These are phyloP conservation scores for Solanum okadae DNA, from an alignment of 257 asterid genomes.

Conservation along the genomic window DNA sequence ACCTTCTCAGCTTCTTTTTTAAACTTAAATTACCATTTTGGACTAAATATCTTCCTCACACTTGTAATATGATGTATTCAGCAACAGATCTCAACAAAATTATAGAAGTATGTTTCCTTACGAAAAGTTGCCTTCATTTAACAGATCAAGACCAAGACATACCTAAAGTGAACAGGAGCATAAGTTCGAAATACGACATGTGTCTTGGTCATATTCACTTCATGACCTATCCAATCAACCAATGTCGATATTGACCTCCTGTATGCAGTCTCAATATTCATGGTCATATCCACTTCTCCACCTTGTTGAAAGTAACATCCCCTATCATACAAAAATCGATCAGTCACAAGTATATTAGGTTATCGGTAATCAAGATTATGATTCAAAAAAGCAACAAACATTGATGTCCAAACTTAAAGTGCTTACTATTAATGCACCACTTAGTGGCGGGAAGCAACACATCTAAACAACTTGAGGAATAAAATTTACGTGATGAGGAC, in stretches of 20 bases:
- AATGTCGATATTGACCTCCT: not conserved
- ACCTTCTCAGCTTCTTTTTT: not conserved
- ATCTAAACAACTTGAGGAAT: not conserved
- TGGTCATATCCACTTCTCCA: not conserved
- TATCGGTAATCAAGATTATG: not conserved
- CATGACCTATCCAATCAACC: constrained; percentile 11
- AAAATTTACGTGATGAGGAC: not conserved
- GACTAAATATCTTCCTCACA: not conserved
- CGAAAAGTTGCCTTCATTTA: not conserved
- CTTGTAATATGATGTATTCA: not conserved
- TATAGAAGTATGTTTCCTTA: not conserved
- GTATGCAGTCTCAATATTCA: constrained; percentile 5
- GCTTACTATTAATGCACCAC: not conserved
- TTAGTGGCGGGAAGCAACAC: not conserved
- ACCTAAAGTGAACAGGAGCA: constrained; percentile 20
- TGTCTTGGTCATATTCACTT: constrained; percentile 7
- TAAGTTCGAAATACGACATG: constrained; percentile 8
- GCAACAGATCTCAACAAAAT: not conserved
- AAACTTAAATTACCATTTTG: not conserved
- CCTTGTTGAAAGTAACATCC: constrained; percentile 15
- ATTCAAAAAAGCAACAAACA: not conserved
- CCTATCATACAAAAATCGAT: not conserved
- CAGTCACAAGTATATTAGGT: not conserved
- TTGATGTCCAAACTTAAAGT: not conserved
- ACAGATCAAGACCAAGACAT: not conserved